Percentiles rank a stretch among this genome's conserved stretches.
Conservation (phyloP, 2,329 filamentous ascomycete genomes). For the Fusarium graminum region DNA sequence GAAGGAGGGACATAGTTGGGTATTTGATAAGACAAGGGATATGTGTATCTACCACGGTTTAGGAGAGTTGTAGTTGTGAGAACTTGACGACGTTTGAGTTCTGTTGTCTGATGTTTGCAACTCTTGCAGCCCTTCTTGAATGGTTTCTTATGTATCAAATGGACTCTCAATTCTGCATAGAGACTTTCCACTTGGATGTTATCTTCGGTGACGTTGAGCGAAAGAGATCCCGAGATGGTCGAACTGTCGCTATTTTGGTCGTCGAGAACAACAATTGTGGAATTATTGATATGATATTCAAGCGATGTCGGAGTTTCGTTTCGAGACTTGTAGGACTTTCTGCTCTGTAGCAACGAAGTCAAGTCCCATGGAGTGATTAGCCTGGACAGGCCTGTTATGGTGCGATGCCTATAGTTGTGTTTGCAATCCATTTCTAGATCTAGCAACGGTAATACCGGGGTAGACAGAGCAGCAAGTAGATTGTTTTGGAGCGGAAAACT, state of each 20-base stretch:
- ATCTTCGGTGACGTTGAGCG: constrained; percentile 4
- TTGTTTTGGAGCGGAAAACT: neutral
- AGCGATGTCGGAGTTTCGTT: constrained; percentile 1
- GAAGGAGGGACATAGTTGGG: constrained; percentile 85
- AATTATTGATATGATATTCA: constrained; percentile 22
- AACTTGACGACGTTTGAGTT: constrained; percentile 35
- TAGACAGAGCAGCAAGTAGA: too few relatives aligned
- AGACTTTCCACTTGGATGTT: constrained; percentile 21
- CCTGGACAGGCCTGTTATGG: constrained; percentile 21
- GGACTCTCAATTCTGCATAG: constrained; percentile 5
- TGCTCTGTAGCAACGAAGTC: neutral
- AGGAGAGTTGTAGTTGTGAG: constrained; percentile 6
- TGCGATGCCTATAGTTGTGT: neutral
- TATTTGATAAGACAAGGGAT: constrained; percentile 88
- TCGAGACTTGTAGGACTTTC: neutral
- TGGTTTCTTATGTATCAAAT: constrained; percentile 26
- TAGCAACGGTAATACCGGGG: too few relatives aligned
- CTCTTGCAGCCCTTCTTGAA: constrained; percentile 29
- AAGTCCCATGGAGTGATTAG: constrained; percentile 22
- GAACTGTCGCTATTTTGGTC: neutral
- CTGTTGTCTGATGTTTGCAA: constrained; percentile 33
- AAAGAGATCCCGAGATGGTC: constrained; percentile 19
- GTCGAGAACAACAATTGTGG: constrained; percentile 18
- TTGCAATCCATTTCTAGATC: too few relatives aligned
- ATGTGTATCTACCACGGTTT: constrained; percentile 55